Conservation (phyloP, 2,329 filamentous ascomycete genomes). For the Furcasterigmium sp. region DNA sequence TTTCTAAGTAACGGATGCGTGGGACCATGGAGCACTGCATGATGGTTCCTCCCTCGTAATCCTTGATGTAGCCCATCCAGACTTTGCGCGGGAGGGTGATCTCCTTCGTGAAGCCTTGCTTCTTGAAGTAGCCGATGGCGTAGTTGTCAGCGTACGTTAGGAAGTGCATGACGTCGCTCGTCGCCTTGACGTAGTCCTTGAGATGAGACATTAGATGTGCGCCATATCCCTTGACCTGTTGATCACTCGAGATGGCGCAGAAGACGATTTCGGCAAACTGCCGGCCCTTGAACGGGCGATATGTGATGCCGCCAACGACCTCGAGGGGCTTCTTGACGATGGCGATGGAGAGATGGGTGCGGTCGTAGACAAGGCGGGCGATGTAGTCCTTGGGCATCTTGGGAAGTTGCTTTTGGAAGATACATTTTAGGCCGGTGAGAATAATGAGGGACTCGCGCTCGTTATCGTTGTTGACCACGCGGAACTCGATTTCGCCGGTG, state of each 20-base stretch:
- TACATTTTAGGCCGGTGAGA: conserved; percentile 90
- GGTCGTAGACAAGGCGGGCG: conserved; percentile 92
- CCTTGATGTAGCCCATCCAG: conserved; percentile 99
- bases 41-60: conserved; percentile 97
- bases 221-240: conserved; percentile 98
- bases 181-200: conserved; percentile 97
- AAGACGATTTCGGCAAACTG: conserved; percentile 98
- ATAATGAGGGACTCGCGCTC: conserved; percentile 86
- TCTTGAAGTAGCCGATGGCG: conserved; percentile 98
- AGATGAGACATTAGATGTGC: conserved; percentile 97
- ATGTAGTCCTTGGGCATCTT: conserved; percentile 99
- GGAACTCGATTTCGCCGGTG: conserved; percentile 91
- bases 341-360: conserved; percentile 91
- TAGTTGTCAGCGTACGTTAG: conserved; percentile 98
- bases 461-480: conserved; percentile 96
- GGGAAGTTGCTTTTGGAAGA: conserved; percentile 96
- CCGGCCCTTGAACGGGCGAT: conserved; percentile 85
- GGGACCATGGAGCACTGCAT: conserved; percentile 99
- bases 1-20: conserved; percentile 88
- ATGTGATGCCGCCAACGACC: conserved; percentile 95
- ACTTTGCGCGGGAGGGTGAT: conserved; percentile 84
- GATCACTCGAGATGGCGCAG: conserved; percentile 93
- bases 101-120: conserved; percentile 98
- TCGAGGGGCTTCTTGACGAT: conserved; percentile 96
- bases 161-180: conserved; percentile 96